These are phyloP conservation scores for Taphrina deformans DNA, from an alignment of 1,139 yeast genomes.

Conservation along the genomic window DNA sequence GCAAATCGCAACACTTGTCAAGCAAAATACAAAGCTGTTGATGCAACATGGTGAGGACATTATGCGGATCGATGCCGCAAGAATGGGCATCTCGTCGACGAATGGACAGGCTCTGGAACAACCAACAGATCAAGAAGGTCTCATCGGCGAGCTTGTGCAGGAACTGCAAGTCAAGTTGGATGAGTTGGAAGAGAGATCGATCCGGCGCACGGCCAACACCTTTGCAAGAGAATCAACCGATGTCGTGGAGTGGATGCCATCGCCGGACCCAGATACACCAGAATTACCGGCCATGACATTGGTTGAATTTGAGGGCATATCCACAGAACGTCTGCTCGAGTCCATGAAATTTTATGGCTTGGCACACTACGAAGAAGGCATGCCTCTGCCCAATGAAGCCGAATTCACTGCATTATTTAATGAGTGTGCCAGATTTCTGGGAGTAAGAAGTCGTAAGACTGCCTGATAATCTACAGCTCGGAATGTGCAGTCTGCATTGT, in stretches of 20 bases:
- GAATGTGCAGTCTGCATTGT: too few species aligned
- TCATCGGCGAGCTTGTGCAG: slow-evolving; percentile 23
- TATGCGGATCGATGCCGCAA: slow-evolving; percentile 29
- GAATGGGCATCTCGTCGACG: slow-evolving; percentile 20
- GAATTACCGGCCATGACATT: slow-evolving; percentile 22
- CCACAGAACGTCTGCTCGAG: slow-evolving; percentile 1
- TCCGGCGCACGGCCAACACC: slow-evolving; percentile 21
- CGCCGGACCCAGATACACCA: slow-evolving; percentile 21
- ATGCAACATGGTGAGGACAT: slow-evolving; percentile 32
- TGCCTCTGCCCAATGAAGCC: slow-evolving; percentile 18
- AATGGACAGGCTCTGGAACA: slow-evolving; percentile 3
- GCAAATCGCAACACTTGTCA: slow-evolving; percentile 18
- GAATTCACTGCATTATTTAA: slow-evolving; percentile 13
- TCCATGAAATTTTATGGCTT: slow-evolving; percentile 27
- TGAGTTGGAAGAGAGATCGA: slow-evolving; percentile 30
- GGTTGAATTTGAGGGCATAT: slow-evolving; percentile 12
- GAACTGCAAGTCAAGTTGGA: slow-evolving; percentile 28
- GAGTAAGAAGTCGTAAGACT: slow-evolving; percentile 19
- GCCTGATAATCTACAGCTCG: too few species aligned
- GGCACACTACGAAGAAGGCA: slow-evolving; percentile 29
- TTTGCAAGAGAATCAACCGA: neutral
- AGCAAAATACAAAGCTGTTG: slow-evolving; percentile 16
- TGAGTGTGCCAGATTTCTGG: slow-evolving; percentile 29
- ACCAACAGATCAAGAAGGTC: neutral
- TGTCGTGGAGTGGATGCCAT: slow-evolving; percentile 31